Percentiles rank a stretch among this genome's conserved stretches.
Evolutionary conservation across 1,139 yeast species (phyloP).

Genomic region (Nakaseomyces uthaithaninus): DNA sequence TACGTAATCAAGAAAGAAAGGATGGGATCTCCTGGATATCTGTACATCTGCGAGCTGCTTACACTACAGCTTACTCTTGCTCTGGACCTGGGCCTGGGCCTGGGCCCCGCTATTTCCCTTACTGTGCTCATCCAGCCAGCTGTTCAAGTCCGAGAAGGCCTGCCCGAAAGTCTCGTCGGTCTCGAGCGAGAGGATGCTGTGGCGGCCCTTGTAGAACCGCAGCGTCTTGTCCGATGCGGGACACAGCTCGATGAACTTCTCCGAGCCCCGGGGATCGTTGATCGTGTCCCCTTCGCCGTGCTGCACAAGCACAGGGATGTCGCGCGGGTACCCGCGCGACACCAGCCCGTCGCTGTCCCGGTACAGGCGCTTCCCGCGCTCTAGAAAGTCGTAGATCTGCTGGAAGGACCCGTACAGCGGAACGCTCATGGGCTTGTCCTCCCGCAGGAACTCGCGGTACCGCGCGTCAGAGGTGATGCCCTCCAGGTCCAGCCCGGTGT

Average conservation of each 20-base stretch:
- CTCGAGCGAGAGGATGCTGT: constrained; percentile 31
- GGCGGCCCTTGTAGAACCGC: constrained; percentile 33
- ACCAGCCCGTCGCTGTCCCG: constrained; percentile 33
- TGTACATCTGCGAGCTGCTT: too few species aligned
- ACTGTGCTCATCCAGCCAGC: constrained; percentile 19
- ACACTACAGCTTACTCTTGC: background rate
- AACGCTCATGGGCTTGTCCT: constrained; percentile 39
- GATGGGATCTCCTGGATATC: too few species aligned
- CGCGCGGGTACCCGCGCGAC: constrained; percentile 38
- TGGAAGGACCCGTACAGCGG: constrained; percentile 41
- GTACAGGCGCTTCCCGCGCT: constrained; percentile 27
- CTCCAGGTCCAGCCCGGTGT: constrained; percentile 48
- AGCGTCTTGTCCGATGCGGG: constrained; percentile 33
- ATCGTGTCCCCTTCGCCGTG: constrained; percentile 50
- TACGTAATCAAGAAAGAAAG: too few species aligned
- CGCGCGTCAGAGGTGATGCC: constrained; percentile 48
- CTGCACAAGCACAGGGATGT: constrained; percentile 42
- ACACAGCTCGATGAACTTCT: constrained; percentile 36
- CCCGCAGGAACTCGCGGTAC: constrained; percentile 41
- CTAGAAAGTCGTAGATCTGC: constrained; percentile 57
- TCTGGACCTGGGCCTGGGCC: background rate
- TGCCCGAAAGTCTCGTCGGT: constrained; percentile 19
- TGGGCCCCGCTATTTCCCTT: background rate
- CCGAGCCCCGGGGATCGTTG: constrained; percentile 49
- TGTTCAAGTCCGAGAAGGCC: constrained; percentile 19